phyloP scores from a whole-genome alignment of 257 asterid genomes.

The Euphrasia confusa region DNA sequence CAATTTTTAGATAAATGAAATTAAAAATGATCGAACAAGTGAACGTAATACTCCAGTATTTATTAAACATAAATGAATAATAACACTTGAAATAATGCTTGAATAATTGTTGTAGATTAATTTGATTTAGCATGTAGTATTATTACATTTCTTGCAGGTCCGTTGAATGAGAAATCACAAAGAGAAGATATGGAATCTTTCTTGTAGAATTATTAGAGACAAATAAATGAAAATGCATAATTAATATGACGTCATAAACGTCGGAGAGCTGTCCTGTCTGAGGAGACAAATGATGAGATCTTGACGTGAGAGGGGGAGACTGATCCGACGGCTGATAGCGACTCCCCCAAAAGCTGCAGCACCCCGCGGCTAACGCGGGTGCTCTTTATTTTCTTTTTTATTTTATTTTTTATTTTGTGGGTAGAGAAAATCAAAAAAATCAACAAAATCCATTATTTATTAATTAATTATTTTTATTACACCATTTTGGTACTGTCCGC shows the following conservation, averaged over 20 bases:
- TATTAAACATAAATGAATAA: too few species aligned
- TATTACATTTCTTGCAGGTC: too few species aligned
- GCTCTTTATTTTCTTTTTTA: slow-evolving; percentile 15
- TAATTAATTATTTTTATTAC: too few species aligned
- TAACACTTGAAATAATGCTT: too few species aligned
- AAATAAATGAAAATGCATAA: neutral
- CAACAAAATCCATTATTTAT: neutral
- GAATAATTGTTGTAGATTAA: too few species aligned
- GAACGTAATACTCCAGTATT: too few species aligned
- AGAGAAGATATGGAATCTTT: neutral
- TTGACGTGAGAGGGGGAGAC: slow-evolving; percentile 28
- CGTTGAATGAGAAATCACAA: too few species aligned
- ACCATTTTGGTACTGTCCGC: neutral
- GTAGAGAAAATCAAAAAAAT: neutral
- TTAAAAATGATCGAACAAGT: too few species aligned
- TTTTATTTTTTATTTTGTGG: neutral
- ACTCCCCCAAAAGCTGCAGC: slow-evolving; percentile 25
- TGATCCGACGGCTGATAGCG: slow-evolving; percentile 40
- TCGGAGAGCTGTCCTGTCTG: slow-evolving; percentile 37
- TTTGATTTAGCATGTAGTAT: too few species aligned
- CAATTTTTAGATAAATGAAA: too few species aligned
- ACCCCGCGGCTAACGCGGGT: slow-evolving; percentile 81
- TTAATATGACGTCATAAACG: slow-evolving; percentile 20
- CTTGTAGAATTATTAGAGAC: neutral
- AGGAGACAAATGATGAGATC: slow-evolving; percentile 25